phyloP scores from a whole-genome alignment of 257 asterid genomes.

The Galeopsis tetrahit region DNA sequence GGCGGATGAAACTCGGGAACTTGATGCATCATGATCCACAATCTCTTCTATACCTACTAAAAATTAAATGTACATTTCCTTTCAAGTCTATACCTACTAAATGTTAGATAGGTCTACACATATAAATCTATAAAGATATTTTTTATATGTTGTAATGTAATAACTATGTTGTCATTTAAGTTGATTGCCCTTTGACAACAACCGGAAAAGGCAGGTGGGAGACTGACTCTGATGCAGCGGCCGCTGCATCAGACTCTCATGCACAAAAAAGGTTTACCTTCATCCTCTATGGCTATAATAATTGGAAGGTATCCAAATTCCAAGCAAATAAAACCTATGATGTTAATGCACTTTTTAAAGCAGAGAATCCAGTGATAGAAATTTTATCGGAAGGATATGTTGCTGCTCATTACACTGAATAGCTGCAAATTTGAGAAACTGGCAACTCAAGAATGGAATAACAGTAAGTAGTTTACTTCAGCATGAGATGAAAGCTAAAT shows the following conservation, averaged over 20 bases:
- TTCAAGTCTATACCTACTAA: slow-evolving; percentile 22
- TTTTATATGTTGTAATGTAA: slow-evolving; percentile 2
- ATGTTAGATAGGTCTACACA: slow-evolving; percentile 10
- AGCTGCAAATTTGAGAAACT: slow-evolving; percentile 25
- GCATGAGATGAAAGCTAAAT: neutral
- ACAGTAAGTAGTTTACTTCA: slow-evolving; percentile 13
- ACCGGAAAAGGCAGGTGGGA: neutral
- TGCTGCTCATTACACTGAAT: slow-evolving; percentile 21
- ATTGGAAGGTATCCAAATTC: slow-evolving; percentile 22
- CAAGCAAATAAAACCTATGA: slow-evolving; percentile 27
- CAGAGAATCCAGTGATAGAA: slow-evolving; percentile 24
- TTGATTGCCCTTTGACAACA: slow-evolving; percentile 23
- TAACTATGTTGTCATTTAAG: neutral
- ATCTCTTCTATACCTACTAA: slow-evolving; percentile 49
- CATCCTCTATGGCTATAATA: slow-evolving; percentile 12
- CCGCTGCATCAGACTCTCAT: too few species aligned
- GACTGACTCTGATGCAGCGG: slow-evolving; percentile 8
- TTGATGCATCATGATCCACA: slow-evolving; percentile 65
- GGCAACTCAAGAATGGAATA: slow-evolving; percentile 13
- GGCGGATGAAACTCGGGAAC: slow-evolving; percentile 74
- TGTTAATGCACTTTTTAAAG: neutral
- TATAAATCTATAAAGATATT: neutral
- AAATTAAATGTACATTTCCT: slow-evolving; percentile 30
- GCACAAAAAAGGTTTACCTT: slow-evolving; percentile 1
- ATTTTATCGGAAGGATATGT: slow-evolving; percentile 10